Evolutionary conservation across 139 green algal genomes (phyloP).

Genomic region (Axilococcus clingmanii): DNA sequence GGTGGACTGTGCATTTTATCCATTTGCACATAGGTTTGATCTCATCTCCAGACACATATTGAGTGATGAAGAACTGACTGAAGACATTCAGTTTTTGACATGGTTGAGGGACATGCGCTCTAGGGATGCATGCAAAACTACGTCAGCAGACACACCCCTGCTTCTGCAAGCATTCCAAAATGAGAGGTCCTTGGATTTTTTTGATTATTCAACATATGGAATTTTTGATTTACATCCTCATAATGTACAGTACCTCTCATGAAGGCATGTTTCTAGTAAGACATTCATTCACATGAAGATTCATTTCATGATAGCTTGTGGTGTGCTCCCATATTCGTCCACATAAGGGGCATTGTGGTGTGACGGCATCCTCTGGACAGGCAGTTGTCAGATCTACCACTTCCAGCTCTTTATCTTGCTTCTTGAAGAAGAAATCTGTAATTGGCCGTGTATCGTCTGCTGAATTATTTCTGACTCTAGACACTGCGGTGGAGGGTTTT

Average conservation of each 20-base stretch:
- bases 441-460: background rate
- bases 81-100: constrained; percentile 5
- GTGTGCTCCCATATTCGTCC: no score
- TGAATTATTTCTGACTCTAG: no score
- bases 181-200: constrained; percentile 51
- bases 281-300: no score
- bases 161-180: constrained; percentile 25
- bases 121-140: constrained; percentile 10
- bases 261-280: background rate
- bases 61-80: constrained; percentile 4
- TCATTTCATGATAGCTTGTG: no score
- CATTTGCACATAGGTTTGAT: constrained; percentile 30
- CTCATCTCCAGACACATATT: constrained; percentile 10
- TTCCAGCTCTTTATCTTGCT: background rate
- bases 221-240: constrained; percentile 42
- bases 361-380: background rate
- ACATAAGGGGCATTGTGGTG: no score
- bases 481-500: no score
- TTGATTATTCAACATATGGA: constrained; percentile 43
- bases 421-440: background rate
- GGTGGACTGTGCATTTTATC: constrained; percentile 26
- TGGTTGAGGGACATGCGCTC: constrained; percentile 33
- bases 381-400: background rate
- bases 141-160: constrained; percentile 18
- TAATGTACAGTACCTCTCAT: constrained; percentile 1